Evolutionary conservation across 768 basidiomycete species (phyloP), one percentile per base, ranked within the genome.

Genomic region (Auriscalpium vulgare): DNA sequence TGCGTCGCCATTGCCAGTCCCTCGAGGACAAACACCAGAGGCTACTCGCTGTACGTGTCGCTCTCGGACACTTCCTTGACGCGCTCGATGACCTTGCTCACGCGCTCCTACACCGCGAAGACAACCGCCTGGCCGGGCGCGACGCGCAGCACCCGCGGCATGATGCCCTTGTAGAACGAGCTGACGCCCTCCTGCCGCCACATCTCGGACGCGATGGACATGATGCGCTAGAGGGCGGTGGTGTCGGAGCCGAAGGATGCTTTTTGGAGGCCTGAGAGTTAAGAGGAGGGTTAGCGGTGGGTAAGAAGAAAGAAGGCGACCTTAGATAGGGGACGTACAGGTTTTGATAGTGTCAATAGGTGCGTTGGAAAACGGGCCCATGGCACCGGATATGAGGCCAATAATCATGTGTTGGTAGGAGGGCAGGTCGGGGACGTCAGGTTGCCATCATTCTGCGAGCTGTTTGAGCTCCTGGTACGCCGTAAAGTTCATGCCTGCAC

Each of bases 121-220:
- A 97, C 95, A 61, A 98, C 90, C 2, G 95, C 95, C 69, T 92
- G 91, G 1, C 95, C 97, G 8, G 97, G 97, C 2, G 97, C 97
- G 47, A 99, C 97, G 53, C 97, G 84, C 64, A 97, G 75, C 37
- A 99, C 94, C 17, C 97, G 81, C 37, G 97, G 97, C 0, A 95
- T 97, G 68, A 99, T 97, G 17, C 97, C 97, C 75, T 97, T 98
- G 76, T 98, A 98, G 73, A 99, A 98, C 53, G 95, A 92, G 46
- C 72, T 72, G 14, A 87, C 75, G 7, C 97, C 97, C 71, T 99
- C 97, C 62, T 81, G 78, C 58, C 76, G 81, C 87, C 93, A 97
- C 93, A 98, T 97, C 48, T 92, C 92, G n/a, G 73, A 72, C 36
- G 91, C 86, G 56, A 99, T 95, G 36, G 78, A 76, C 10, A 78